Base-by-base conservation (phyloP, 108 stramenopile genomes). In the Chaetoceros muelleri region DNA sequence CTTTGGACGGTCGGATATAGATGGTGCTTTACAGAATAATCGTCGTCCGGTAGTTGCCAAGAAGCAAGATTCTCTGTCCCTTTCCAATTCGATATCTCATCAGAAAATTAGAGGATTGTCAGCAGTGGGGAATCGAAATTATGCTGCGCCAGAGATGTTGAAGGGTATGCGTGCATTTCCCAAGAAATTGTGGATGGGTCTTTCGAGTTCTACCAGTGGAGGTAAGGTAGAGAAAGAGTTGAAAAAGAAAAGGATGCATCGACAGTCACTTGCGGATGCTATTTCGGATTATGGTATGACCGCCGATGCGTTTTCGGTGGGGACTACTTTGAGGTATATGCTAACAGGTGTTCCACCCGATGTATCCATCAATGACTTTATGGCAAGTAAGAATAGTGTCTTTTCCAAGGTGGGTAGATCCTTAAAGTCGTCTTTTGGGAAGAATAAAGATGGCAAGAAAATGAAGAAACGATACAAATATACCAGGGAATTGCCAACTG, bases 261-360 rank as follows among this genome's bases (percentile, higher is more conserved):
- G 13, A 13, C 19, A 28, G 5, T 5, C 86, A 3, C 72, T 86
- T 30, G 78, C 75, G 1, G 79, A 72, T 50, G 85, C 80, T 56
- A 79, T 85, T 24, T 78, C 84, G 1, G 84, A 81, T 53, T 92
- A 92, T 54, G 86, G 90, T 3, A 86, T 92, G 86, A 84, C 85
- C 44, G 84, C 82, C 2, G 90, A 92, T 68, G 75, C 90, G 0
- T 92, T 78, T 62, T 80, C 82, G 19, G 84, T 86, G 1, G 90
- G 90, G 2, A 74, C 80, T 57, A 92, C 90, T 16, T 65, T 92
- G 54, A 73, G 81, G 19, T 76, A 82, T 47, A 70, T 84, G 46
- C 53, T 92, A 20, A 88, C 86, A 0, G 90, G 90, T 26, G 82
- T 92, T 3, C 84, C 90, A 44, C 81, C 90, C 13, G 70, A 82